Evolutionary conservation across 495 filamentous ascomycete genomes (phyloP).

Genomic region (Jackrogersella multiformis): DNA sequence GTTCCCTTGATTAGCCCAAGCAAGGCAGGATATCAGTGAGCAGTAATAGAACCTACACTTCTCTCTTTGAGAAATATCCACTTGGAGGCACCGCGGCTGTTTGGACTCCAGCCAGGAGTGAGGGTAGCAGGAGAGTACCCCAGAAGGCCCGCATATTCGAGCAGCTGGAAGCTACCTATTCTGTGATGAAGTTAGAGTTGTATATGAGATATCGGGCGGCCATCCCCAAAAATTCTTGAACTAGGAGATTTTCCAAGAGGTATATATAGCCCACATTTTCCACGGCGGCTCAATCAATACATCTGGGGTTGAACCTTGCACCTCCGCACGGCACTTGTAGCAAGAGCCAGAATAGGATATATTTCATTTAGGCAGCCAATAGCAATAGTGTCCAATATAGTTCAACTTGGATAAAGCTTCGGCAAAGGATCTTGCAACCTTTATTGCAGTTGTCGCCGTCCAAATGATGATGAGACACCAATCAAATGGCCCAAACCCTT

Average conservation of each 20-base stretch:
- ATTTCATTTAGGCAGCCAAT: conserved; percentile 48
- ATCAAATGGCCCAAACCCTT: too few species aligned
- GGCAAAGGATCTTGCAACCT: conserved; percentile 14
- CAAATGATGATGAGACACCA: too few species aligned
- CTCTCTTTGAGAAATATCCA: conserved; percentile 46
- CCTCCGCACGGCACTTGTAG: conserved; percentile 47
- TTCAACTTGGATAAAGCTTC: conserved; percentile 25
- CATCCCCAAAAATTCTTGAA: conserved; percentile 14
- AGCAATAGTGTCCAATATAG: conserved; percentile 42
- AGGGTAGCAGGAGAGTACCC: conserved; percentile 47
- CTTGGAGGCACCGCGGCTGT: conserved; percentile 25
- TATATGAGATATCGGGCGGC: conserved; percentile 14
- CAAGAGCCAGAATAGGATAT: conserved; percentile 38
- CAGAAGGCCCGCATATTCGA: conserved; percentile 48
- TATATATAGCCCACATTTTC: conserved; percentile 45
- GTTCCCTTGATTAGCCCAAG: conserved; percentile 3
- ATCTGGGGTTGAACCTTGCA: conserved; percentile 30
- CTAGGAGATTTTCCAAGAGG: conserved; percentile 18
- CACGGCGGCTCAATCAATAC: conserved; percentile 43
- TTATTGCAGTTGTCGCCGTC: too few species aligned
- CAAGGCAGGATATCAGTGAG: neutral
- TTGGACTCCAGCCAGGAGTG: conserved; percentile 46
- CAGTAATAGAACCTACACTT: conserved; percentile 40
- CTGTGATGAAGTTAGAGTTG: conserved; percentile 22
- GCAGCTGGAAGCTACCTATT: conserved; percentile 34